phyloP scores from a whole-genome alignment of 192 early-diverging fungal species.

The Mortierella alpina region DNA sequence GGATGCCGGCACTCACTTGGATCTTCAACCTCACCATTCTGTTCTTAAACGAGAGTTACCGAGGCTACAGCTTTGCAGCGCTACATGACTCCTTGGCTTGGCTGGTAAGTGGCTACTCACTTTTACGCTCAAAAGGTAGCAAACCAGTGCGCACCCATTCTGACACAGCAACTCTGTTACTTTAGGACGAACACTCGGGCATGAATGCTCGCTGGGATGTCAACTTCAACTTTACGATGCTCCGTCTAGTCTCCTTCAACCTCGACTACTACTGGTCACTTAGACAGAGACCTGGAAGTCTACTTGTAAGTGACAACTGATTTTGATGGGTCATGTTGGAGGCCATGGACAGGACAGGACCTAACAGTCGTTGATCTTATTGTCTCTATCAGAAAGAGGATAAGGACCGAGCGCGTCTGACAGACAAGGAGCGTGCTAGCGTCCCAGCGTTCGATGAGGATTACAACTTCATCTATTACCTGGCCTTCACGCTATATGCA shows the following conservation, averaged over 20 bases:
- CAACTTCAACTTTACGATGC: constrained; percentile 89
- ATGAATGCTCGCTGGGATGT: constrained; percentile 86
- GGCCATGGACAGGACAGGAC: constrained; percentile 4
- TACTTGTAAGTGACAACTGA: constrained; percentile 12
- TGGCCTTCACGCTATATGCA: constrained; percentile 86
- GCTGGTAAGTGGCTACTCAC: constrained; percentile 60
- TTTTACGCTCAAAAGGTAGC: background rate
- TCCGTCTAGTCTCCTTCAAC: constrained; percentile 91
- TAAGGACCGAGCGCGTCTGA: constrained; percentile 33
- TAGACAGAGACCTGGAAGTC: constrained; percentile 12
- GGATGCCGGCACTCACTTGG: constrained; percentile 83
- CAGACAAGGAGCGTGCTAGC: constrained; percentile 71
- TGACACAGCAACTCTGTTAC: background rate
- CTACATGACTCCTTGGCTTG: constrained; percentile 67
- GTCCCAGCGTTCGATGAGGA: constrained; percentile 66
- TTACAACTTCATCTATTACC: constrained; percentile 84
- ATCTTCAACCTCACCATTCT: constrained; percentile 81
- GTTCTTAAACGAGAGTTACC: constrained; percentile 81
- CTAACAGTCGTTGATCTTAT: background rate
- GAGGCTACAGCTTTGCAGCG: constrained; percentile 75
- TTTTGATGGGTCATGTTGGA: too few species aligned
- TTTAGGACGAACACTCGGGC: constrained; percentile 75
- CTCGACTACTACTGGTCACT: constrained; percentile 93
- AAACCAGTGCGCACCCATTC: background rate
- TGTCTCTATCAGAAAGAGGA: constrained; percentile 54